Percentiles rank a stretch among this genome's conserved stretches.
Conservation (phyloP, 148 eudicot genomes). For the Heliosperma pusillum region DNA sequence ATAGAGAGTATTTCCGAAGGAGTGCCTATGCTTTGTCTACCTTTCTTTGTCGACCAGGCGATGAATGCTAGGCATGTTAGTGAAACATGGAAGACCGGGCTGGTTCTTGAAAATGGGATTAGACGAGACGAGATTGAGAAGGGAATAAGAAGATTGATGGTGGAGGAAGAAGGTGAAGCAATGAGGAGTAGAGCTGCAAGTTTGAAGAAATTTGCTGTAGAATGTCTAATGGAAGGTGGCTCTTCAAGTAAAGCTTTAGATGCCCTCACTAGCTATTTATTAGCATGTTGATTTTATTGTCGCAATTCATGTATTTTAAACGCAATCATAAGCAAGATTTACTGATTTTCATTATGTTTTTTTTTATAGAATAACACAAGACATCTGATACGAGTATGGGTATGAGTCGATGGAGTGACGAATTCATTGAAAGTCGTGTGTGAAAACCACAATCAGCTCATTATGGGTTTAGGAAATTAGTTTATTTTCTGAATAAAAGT, state of each 20-base stretch:
- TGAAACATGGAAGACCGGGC: slow-evolving; percentile 41
- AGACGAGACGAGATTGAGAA: slow-evolving; percentile 19
- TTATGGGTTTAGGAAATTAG: no score
- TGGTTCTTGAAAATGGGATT: slow-evolving; percentile 31
- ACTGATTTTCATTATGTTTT: no score
- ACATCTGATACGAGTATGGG: no score
- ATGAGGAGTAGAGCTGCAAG: background rate
- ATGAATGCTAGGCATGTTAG: slow-evolving; percentile 32
- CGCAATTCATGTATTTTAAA: background rate
- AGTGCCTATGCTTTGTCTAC: slow-evolving; percentile 47
- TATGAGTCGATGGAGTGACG: no score
- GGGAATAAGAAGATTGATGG: slow-evolving; percentile 9
- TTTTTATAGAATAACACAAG: no score
- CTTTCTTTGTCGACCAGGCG: slow-evolving; percentile 39
- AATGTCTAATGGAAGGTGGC: slow-evolving; percentile 9
- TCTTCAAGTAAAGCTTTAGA: slow-evolving; percentile 1
- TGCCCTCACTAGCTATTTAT: background rate
- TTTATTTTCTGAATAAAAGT: no score
- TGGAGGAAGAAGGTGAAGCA: slow-evolving; percentile 5
- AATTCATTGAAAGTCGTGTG: no score
- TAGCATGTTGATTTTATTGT: background rate
- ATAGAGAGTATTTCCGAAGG: slow-evolving; percentile 45
- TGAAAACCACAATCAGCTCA: no score
- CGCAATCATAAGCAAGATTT: no score
- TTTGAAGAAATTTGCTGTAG: background rate